Base-by-base conservation (phyloP, 257 asterid genomes). In the Jacaranda copaia region DNA sequence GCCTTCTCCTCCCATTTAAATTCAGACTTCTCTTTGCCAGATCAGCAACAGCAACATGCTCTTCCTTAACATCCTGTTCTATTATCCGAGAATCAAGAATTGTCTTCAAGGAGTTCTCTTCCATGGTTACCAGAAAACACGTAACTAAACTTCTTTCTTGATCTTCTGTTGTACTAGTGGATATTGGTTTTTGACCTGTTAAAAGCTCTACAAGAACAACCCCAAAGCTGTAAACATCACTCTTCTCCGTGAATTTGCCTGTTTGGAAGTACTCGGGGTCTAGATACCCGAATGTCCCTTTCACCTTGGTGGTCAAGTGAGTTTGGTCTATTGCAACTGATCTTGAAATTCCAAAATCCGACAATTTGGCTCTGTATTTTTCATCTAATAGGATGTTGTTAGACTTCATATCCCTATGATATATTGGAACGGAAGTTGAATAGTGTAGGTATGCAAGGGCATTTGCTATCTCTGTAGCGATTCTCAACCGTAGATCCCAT, bases 261-360 rank as follows among this genome's bases (percentile, higher is more conserved):
- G 87, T 76, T 14, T 73, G 87, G 10, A 77, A 80, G n/a, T 80
- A 84, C 72, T 80, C 83, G 0, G 87, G 87, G 55, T 84, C 87
- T 5, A 84, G 42, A 57, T 80, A 80, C 3, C 85, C 85, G 13
- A 84, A 84, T 0, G 87, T 84, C 11, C 87, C 87, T 52, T 84
- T 46, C 3, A 84, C 85, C 40, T 45, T 68, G 1, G 87, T 84
- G 39, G 87, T 84, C 59, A 83, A 40, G 25, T 80, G 84, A 0
- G 83, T 77, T 72, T 80, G 82, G 9, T 74, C 83, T 20, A 70
- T 39, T 3, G 65, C 74, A 14, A 77, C 77, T 1, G 70, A 77
- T 57, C 83, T 77, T 16, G 87, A 84, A 55, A 74, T 77, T 11
- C 84, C 84, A 19, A 84, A 84, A 69, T 84, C 84, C 0, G 87